phyloP scores from a whole-genome alignment of 148 eudicot species.

The Vaccinium myrtillus region DNA sequence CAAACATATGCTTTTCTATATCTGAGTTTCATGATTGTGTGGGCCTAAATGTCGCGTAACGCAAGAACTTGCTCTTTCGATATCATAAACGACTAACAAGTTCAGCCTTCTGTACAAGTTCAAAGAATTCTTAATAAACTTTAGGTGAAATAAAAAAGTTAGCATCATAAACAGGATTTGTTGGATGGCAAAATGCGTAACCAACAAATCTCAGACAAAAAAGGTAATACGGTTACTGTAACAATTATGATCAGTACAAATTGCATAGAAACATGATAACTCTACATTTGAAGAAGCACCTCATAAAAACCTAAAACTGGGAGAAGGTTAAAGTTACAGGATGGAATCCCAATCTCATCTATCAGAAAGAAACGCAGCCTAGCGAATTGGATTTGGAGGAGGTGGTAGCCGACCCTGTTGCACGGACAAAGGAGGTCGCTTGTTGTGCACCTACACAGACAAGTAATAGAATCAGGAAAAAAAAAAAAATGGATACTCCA shows the following conservation, averaged over 20 bases:
- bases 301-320: neutral
- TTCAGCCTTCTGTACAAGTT: neutral
- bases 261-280: neutral
- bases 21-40: neutral
- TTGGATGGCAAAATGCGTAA: neutral
- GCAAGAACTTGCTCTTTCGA: neutral
- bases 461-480: neutral
- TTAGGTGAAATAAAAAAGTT: neutral
- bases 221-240: neutral
- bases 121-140: neutral
- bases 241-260: neutral
- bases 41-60: neutral
- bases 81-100: neutral
- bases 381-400: constrained; percentile 30
- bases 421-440: constrained; percentile 64
- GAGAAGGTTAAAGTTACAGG: neutral
- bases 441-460: constrained; percentile 54
- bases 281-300: neutral
- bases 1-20: neutral
- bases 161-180: neutral
- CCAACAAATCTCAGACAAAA: neutral
- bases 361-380: constrained; percentile 6
- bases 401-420: constrained; percentile 51
- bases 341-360: neutral
- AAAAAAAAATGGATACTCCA: neutral